Evolutionary conservation across 768 basidiomycete species (phyloP).

Genomic region (Leccinum sublutescens): DNA sequence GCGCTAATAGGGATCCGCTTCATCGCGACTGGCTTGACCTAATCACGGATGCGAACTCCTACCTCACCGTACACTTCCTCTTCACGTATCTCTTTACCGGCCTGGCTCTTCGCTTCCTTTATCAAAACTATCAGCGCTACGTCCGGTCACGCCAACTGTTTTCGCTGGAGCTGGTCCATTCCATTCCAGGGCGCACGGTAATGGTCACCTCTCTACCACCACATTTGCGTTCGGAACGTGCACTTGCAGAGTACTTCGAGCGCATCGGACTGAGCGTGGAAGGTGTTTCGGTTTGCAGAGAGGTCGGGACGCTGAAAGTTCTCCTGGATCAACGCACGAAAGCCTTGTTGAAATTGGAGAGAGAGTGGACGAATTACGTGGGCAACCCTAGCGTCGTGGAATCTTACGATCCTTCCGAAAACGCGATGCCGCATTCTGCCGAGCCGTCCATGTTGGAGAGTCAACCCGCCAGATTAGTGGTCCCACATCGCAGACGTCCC

Average conservation of each 20-base stretch:
- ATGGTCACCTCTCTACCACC: conserved; percentile 81
- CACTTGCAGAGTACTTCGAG: conserved; percentile 93
- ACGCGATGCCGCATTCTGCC: conserved; percentile 44
- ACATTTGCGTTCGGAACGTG: conserved; percentile 82
- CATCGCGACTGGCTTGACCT: conserved; percentile 78
- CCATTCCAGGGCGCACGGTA: conserved; percentile 90
- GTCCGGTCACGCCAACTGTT: conserved; percentile 90
- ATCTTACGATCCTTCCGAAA: conserved; percentile 71
- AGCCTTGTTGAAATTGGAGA: conserved; percentile 78
- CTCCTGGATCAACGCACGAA: conserved; percentile 78
- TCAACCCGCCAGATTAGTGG: conserved; percentile 56
- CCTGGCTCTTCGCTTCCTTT: conserved; percentile 81
- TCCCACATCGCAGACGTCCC: conserved; percentile 74
- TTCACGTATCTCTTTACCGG: conserved; percentile 95
- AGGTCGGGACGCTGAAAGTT: conserved; percentile 68
- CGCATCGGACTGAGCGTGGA: conserved; percentile 84
- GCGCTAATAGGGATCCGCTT: conserved; percentile 29
- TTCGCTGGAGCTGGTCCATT: conserved; percentile 91
- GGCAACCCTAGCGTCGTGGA: conserved; percentile 90
- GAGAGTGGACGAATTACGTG: conserved; percentile 86
- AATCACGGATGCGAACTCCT: conserved; percentile 86
- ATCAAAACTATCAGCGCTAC: conserved; percentile 87
- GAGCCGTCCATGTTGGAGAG: conserved; percentile 56
- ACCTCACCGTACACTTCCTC: conserved; percentile 82
- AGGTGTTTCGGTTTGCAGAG: conserved; percentile 86